Base-by-base conservation (phyloP, 2,329 filamentous ascomycete species). In the Fusarium albidum region DNA sequence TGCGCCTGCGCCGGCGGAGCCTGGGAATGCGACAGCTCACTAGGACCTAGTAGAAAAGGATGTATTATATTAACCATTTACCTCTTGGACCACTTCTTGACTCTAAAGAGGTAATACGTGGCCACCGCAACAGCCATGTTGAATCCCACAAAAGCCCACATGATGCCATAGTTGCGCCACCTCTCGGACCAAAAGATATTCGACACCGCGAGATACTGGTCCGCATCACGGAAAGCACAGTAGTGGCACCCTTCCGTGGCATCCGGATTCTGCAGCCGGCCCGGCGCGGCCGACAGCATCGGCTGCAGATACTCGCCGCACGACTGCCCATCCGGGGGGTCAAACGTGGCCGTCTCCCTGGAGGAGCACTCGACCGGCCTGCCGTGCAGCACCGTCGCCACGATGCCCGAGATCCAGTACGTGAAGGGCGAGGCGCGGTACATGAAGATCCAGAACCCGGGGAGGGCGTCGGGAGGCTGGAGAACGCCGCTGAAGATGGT, bases 391-490 rank as follows among this genome's bases (percentile, higher is more conserved):
- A 88, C 82, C 0, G 87, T 89, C 2, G 85, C 78, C 3, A 90
- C 79, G 71, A 92, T 87, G 10, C 85, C 88, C 2, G 80, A 79
- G 52, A 92, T 84, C 78, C 80, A 84, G 71, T 90, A 91, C 0
- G 85, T 89, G 53, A 90, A 86, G 0, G 86, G 87, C 0, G 81
- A 85, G 10, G 85, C 77, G 21, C 84, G 80, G 71, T 91, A 75
- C 88, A 91, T 91, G 75, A 90, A 91, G 55, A 85, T 84, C 89
- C 89, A 92, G 75, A 92, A 92, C 0, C 83, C 79, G 0, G 89
- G 88, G 2, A 92, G 77, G 0, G 79, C 77, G 4, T 66, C 54
- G 0, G 86, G 82, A 0, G 79, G 71, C 54, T 87, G 84, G 47
- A 91, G 73, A 4, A 91, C 87, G 68, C 87, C 80, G 64, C 81